phyloP scores from a whole-genome alignment of 805 yeast species.

The Wickerhamomyces rabaulensis region DNA sequence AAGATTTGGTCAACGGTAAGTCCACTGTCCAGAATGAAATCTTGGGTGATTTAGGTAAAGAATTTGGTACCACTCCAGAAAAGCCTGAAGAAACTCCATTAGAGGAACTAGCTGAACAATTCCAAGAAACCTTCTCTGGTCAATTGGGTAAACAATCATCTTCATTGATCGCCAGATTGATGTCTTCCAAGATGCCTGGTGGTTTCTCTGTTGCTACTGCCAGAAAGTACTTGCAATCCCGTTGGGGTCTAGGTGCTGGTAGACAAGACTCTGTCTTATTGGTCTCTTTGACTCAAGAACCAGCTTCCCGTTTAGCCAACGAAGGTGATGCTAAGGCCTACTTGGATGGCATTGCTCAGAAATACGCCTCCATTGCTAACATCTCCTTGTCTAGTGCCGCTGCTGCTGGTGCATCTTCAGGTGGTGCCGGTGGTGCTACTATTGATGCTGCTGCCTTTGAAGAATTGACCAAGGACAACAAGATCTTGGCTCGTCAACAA shows the following conservation, averaged over 20 bases:
- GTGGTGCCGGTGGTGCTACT: slow-evolving; percentile 75
- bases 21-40: slow-evolving; percentile 98
- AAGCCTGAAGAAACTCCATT: slow-evolving; percentile 98
- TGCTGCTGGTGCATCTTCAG: slow-evolving; percentile 42
- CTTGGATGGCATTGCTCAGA: slow-evolving; percentile 76
- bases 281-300: slow-evolving; percentile 82
- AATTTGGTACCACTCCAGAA: slow-evolving; percentile 96
- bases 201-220: slow-evolving; percentile 92
- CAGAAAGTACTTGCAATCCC: slow-evolving; percentile 84
- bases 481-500: slow-evolving; percentile 44
- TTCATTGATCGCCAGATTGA: slow-evolving; percentile 82
- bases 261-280: slow-evolving; percentile 91
- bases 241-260: slow-evolving; percentile 91
- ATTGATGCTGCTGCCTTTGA: slow-evolving; percentile 96
- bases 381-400: slow-evolving; percentile 67
- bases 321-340: slow-evolving; percentile 89
- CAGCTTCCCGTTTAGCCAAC: slow-evolving; percentile 77
- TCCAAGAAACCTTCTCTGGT: slow-evolving; percentile 88
- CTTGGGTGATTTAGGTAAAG: slow-evolving; percentile 97
- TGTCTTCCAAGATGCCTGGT: slow-evolving; percentile 99
- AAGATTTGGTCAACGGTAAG: slow-evolving; percentile 97
- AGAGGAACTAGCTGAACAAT: slow-evolving; percentile 89
- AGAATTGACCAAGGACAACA: slow-evolving; percentile 43
- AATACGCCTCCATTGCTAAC: slow-evolving; percentile 82
- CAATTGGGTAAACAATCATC: slow-evolving; percentile 90